Evolutionary conservation across 2,329 filamentous ascomycete genomes (phyloP), one percentile per base, ranked within the genome.

Genomic region (Stagonosporopsis cucurbitacearum): DNA sequence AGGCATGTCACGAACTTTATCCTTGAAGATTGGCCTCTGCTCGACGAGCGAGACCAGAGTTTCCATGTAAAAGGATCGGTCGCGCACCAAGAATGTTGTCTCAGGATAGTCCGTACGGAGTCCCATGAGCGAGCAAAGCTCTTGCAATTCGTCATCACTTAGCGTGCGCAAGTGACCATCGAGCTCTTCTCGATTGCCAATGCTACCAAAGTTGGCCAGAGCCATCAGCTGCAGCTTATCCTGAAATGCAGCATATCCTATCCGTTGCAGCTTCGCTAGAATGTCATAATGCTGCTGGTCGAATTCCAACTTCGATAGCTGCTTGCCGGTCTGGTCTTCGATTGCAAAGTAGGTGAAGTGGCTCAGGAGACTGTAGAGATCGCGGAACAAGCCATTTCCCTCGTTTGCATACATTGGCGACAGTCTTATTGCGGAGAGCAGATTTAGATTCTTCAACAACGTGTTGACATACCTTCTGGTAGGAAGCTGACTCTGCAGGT

Each of bases 381-480:
- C 93, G 48, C 92, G 87, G 58, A 99, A 80, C 0, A 97, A 82
- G 13, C 82, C 84, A 65, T 92, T 92, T 7, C 88, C 85, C 59
- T 91, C 87, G 52, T 89, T 85, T 52, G 88, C 86, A 68, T 89
- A 96, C 67, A 94, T 78, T 1, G 89, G 88, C 1, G 94, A 97
- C 17, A 96, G 78, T 43, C 84, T 85, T 66, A 97, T 86, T 9
- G 90, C 85, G 1, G 94, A 81, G 25, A 97, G 77, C 20, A 96
- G 77, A 71, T 98, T 92, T 41, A 98, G 79, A 71, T 99, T 94
- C 66, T 90, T 88, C 13, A 98, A 76, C 37, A 99, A 79, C 1
- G 91, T 88, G 74, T 97, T 97, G 71, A 96, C 91, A 73, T 98
- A 98, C 75, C 95, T 87, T 65, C 95, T 84, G 3, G 96, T 99